A percentile compares a stretch with the other conserved stretches of the same genome.
Evolutionary conservation across 192 early-diverging fungal species (phyloP).

Genomic region (Cladochytrium replicatum): DNA sequence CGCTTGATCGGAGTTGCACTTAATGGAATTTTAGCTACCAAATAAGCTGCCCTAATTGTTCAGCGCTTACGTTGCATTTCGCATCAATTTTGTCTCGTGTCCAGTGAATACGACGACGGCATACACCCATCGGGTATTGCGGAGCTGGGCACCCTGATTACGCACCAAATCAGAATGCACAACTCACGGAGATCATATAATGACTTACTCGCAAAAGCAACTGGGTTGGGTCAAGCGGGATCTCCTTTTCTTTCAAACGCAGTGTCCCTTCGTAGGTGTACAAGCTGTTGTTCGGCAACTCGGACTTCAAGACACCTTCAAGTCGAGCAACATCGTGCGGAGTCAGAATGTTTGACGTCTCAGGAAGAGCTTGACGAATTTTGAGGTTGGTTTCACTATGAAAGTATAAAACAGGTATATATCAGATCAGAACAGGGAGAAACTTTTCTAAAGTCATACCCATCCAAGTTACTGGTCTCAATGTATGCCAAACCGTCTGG

Average conservation of each 20-base stretch:
- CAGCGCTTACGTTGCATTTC: conserved; percentile 62
- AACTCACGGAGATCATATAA: too few relatives aligned
- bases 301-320: conserved; percentile 63
- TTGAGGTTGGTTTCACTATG: conserved; percentile 92
- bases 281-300: conserved; percentile 90
- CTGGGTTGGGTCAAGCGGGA: conserved; percentile 81
- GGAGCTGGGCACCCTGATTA: conserved; percentile 81
- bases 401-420: conserved; percentile 6
- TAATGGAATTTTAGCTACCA: neutral
- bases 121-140: conserved; percentile 93
- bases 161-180: conserved; percentile 3
- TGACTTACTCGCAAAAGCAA: conserved; percentile 55
- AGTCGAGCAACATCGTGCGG: conserved; percentile 51
- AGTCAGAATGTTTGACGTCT: conserved; percentile 66
- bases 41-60: neutral
- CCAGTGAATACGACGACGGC: conserved; percentile 97
- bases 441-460: conserved; percentile 32
- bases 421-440: neutral
- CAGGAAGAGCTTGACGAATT: conserved; percentile 86
- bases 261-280: conserved; percentile 88
- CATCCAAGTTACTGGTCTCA: conserved; percentile 96
- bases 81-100: conserved; percentile 96
- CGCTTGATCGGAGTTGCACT: conserved; percentile 86
- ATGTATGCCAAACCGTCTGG: conserved; percentile 96
- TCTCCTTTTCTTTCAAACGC: conserved; percentile 44